Evolutionary conservation across 441 rosid species (phyloP), one percentile per base, ranked within the genome.

Genomic region (Corymbia calophylla): DNA sequence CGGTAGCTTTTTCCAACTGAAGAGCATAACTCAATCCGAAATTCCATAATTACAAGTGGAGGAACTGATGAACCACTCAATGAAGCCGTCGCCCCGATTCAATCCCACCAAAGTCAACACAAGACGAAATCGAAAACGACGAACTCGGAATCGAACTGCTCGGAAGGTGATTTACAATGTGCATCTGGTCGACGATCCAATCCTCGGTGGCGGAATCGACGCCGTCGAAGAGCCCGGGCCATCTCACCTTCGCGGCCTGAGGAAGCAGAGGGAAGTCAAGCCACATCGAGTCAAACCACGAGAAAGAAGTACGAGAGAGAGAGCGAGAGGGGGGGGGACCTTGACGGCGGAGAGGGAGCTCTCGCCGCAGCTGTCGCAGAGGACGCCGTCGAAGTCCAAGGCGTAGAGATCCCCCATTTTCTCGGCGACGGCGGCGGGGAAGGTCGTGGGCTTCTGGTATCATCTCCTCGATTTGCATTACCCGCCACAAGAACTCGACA

Each of bases 331-430:
- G 53, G 53, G 17, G 31, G 13, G 23, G 66, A 95, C 99, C 98
- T 96, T 98, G 91, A 98, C 96, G 87, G 98, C 99, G 82, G 99
- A 97, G 87, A 96, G 94, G 60, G 99, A 95, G 94, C 98, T 97
- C 91, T 97, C 99, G 48, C 99, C 99, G 81, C 99, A 97, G 88
- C 98, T 96, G 90, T 96, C 98, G 88, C 99, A 97, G 89, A 97
- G 93, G 92, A 97, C 97, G 90, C 99, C 99, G 87, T 98, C 99
- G 92, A 98, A 97, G 93, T 98, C 99, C 95, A 98, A 93, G 89
- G 99, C 99, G 88, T 96, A 98, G n/a, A 98, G 93, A 90, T 97
- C 97, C 89, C 95, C 98, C 98, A 97, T 97, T 91, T 89, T 81
- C 21, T 23, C 16, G 44, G 35, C 35, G 73, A 11, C 29, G 68